Evolutionary conservation across 306 rosid species (phyloP), one percentile per base, ranked within the genome.

Genomic region (Cucumis melo): DNA sequence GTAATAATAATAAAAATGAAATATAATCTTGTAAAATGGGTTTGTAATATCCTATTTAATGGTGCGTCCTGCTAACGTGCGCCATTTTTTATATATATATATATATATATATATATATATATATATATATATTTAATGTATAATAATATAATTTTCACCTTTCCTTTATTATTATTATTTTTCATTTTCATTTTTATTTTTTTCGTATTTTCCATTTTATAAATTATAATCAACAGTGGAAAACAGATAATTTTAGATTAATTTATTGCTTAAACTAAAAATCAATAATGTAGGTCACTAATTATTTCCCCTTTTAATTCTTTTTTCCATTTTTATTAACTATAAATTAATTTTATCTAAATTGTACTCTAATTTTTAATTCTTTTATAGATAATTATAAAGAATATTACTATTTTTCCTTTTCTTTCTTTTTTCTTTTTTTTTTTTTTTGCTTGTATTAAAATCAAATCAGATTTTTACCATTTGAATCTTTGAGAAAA

Each of bases 51-150:
- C 62, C 77, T 73, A 73, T 73, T 73, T 73, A 73, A 73, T 73
- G 77, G 77, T 73, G 61, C 77, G 77, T 73, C 24, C 60, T 75
- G 78, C 78, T 75, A 75, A 14, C 23, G 10, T 75, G 70, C 78
- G 68, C 78, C 56, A 21, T 57, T 58, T 2, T 34, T 75, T n/a
- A n/a, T n/a, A n/a, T n/a, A n/a, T n/a, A n/a, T n/a, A n/a, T n/a
- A n/a, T n/a, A n/a, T n/a, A n/a, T n/a, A n/a, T n/a, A n/a, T n/a
- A n/a, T n/a, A n/a, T n/a, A n/a, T n/a, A n/a, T n/a, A n/a, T n/a
- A n/a, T n/a, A n/a, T n/a, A n/a, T n/a, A n/a, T n/a, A n/a, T n/a
- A n/a, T 36, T 75, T 75, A 75, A 12, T 57, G 53, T 55, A 75
- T 13, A 75, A 58, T 75, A 75, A 36, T 74, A 20, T 57, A 34